A percentile compares a stretch with the other conserved stretches of the same genome.
These are phyloP conservation scores for Saksenaea vasiformis DNA, from an alignment of 371 early-diverging fungal genomes.

Conservation along the genomic window DNA sequence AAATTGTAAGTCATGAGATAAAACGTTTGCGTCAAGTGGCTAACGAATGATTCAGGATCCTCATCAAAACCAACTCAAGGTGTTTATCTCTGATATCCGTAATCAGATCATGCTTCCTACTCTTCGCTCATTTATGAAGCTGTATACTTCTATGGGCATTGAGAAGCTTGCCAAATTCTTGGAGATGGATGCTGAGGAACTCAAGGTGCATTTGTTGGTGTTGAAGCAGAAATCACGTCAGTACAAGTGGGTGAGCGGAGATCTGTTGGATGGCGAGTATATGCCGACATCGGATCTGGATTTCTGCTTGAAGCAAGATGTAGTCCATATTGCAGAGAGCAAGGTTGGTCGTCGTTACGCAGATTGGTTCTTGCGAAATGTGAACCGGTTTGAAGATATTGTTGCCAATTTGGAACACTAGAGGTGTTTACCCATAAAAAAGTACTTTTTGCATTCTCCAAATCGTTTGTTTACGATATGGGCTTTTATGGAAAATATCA, in stretches of 20 bases:
- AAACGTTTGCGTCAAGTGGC: neutral
- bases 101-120: slow-evolving; percentile 87
- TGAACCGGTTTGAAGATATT: slow-evolving; percentile 80
- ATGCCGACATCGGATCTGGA: slow-evolving; percentile 84
- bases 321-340: slow-evolving; percentile 92
- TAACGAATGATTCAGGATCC: slow-evolving; percentile 52
- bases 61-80: slow-evolving; percentile 76
- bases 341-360: slow-evolving; percentile 91
- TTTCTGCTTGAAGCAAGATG: slow-evolving; percentile 90
- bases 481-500: slow-evolving; percentile 7
- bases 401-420: slow-evolving; percentile 53
- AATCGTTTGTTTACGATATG: slow-evolving; percentile 6
- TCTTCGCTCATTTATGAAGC: slow-evolving; percentile 90
- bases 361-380: slow-evolving; percentile 95
- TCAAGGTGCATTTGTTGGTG: slow-evolving; percentile 82
- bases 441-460: neutral
- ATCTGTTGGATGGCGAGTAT: slow-evolving; percentile 81
- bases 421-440: slow-evolving; percentile 8
- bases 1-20: slow-evolving; percentile 22
- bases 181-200: slow-evolving; percentile 79
- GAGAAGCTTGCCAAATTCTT: slow-evolving; percentile 89
- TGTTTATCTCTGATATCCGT: slow-evolving; percentile 83
- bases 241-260: slow-evolving; percentile 74
- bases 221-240: slow-evolving; percentile 94
- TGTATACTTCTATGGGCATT: slow-evolving; percentile 90